Conservation (phyloP, 768 basidiomycete genomes). For the Pilatotrama ljubarskyi region DNA sequence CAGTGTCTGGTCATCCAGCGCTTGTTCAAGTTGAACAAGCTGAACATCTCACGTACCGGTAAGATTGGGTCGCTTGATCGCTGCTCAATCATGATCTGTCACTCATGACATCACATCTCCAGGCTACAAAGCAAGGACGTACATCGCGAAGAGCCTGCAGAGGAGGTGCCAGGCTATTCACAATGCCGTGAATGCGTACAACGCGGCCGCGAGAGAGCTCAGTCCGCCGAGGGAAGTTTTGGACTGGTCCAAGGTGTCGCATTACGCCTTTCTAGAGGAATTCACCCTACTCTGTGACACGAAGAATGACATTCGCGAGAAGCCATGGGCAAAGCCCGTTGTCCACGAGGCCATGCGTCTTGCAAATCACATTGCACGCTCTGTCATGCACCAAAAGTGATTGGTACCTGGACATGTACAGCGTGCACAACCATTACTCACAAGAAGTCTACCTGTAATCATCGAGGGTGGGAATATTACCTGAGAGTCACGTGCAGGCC, state of each 20-base stretch:
- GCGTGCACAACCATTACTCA: too few species aligned
- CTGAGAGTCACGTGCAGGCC: too few species aligned
- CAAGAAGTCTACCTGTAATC: too few species aligned
- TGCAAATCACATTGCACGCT: not conserved
- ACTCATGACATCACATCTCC: not conserved
- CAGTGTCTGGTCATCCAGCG: slow-evolving; percentile 36
- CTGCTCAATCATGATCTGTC: too few species aligned
- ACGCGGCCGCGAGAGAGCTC: slow-evolving; percentile 27
- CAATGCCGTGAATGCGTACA: slow-evolving; percentile 33
- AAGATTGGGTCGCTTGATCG: not conserved
- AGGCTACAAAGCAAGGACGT: slow-evolving; percentile 23
- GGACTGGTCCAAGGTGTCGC: slow-evolving; percentile 28
- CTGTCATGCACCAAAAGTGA: too few species aligned
- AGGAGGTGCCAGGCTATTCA: slow-evolving; percentile 25
- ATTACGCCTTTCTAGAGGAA: slow-evolving; percentile 33
- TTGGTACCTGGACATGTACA: too few species aligned
- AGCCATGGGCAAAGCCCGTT: slow-evolving; percentile 27
- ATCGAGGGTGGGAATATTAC: too few species aligned
- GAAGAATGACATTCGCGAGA: slow-evolving; percentile 24
- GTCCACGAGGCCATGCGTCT: not conserved
- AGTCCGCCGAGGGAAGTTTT: slow-evolving; percentile 24
- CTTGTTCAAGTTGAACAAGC: slow-evolving; percentile 41
- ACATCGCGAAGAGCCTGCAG: slow-evolving; percentile 34
- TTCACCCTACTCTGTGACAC: slow-evolving; percentile 33
- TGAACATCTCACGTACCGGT: slow-evolving; percentile 39